Evolutionary conservation across 1,284 basidiomycete genomes (phyloP).

Genomic region (Laetiporus sulphureus): DNA sequence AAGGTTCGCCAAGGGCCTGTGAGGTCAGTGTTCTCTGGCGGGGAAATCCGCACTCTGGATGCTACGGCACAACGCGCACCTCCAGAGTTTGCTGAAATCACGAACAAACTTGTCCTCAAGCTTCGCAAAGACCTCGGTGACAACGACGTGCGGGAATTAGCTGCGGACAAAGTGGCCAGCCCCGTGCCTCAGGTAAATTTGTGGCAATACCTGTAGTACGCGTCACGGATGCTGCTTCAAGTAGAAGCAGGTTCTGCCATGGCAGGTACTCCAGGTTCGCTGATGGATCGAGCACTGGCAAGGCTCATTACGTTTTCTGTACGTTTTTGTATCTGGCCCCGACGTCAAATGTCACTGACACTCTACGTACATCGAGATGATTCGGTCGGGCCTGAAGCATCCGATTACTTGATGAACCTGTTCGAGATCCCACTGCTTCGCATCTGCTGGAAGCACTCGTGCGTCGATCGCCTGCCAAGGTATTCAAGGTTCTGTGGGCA

Average conservation of each 20-base stretch:
- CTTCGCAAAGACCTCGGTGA: conserved; percentile 50
- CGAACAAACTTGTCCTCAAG: conserved; percentile 46
- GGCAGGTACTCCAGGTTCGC: conserved; percentile 55
- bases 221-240: conserved; percentile 71
- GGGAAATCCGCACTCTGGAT: conserved; percentile 35
- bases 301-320: conserved; percentile 73
- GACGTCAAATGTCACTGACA: too few species aligned
- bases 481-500: conserved; percentile 68
- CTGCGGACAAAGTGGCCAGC: conserved; percentile 76
- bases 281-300: conserved; percentile 78
- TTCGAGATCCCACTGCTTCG: conserved; percentile 82
- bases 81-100: conserved; percentile 41
- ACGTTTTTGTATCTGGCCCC: conserved; percentile 30
- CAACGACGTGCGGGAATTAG: conserved; percentile 80
- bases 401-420: conserved; percentile 74
- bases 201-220: too few species aligned
- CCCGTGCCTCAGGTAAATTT: conserved; percentile 68
- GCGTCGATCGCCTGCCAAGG: conserved; percentile 46
- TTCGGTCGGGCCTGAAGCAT: conserved; percentile 35
- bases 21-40: conserved; percentile 59
- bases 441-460: conserved; percentile 82
- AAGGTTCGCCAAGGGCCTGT: conserved; percentile 70
- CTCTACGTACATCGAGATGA: conserved; percentile 32
- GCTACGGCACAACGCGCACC: conserved; percentile 33
- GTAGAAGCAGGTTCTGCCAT: conserved; percentile 65